Evolutionary conservation across 2,329 filamentous ascomycete species (phyloP).

Genomic region (Leptographium procerum): DNA sequence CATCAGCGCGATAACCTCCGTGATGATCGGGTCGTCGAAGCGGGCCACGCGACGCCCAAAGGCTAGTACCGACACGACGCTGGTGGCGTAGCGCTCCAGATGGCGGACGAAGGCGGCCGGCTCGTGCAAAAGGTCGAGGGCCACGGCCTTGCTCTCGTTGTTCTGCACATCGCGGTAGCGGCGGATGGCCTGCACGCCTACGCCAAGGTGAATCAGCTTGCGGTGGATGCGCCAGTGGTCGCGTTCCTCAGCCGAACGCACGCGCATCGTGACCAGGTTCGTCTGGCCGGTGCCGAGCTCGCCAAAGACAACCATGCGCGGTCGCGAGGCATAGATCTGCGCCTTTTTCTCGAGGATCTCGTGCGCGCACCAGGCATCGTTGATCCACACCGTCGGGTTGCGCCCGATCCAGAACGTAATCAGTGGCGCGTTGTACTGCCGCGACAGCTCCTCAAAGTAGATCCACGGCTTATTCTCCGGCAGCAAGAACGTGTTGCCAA

Average conservation of each 20-base stretch:
- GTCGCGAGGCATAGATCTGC: slow-evolving; percentile 37
- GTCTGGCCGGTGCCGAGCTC: slow-evolving; percentile 33
- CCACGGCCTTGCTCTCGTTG: slow-evolving; percentile 45
- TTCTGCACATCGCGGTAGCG: slow-evolving; percentile 44
- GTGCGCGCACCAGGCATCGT: slow-evolving; percentile 36
- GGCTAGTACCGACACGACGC: slow-evolving; percentile 43
- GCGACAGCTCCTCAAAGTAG: slow-evolving; percentile 42
- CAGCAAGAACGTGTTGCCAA: slow-evolving; percentile 44
- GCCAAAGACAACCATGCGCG: slow-evolving; percentile 35
- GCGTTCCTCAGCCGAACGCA: slow-evolving; percentile 24
- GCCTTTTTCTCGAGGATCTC: slow-evolving; percentile 44
- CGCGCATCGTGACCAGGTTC: slow-evolving; percentile 33
- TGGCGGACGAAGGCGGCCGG: slow-evolving; percentile 39
- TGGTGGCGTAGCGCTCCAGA: slow-evolving; percentile 41
- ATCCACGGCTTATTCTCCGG: slow-evolving; percentile 46
- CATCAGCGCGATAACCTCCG: slow-evolving; percentile 47
- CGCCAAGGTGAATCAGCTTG: slow-evolving; percentile 39
- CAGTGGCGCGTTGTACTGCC: slow-evolving; percentile 33
- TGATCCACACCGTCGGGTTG: slow-evolving; percentile 35
- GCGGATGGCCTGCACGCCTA: slow-evolving; percentile 43
- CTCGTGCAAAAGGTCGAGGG: slow-evolving; percentile 31
- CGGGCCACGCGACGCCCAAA: slow-evolving; percentile 41
- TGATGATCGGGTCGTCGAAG: slow-evolving; percentile 43
- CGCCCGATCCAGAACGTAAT: slow-evolving; percentile 47
- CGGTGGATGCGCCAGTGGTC: slow-evolving; percentile 33